Evolutionary conservation across 192 early-diverging fungal species (phyloP).

Genomic region (Phycomyces nitens): DNA sequence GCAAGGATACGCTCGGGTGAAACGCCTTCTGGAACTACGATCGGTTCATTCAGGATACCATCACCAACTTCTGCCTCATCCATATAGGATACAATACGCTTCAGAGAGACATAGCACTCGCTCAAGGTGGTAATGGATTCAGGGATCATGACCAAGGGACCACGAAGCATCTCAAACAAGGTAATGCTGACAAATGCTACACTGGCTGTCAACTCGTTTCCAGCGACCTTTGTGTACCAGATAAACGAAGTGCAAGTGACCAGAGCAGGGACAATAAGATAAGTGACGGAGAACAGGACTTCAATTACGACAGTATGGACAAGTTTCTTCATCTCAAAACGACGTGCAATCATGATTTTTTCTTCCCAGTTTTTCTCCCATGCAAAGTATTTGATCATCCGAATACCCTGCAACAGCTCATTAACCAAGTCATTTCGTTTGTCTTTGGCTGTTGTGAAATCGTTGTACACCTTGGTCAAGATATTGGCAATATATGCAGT

Average conservation of each 20-base stretch:
- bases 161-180: slow-evolving; percentile 56
- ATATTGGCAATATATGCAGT: slow-evolving; percentile 51
- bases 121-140: slow-evolving; percentile 52
- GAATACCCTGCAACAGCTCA: slow-evolving; percentile 70
- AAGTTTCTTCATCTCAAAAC: slow-evolving; percentile 19
- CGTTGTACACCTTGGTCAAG: slow-evolving; percentile 48
- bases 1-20: neutral
- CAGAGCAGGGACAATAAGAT: slow-evolving; percentile 44
- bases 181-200: slow-evolving; percentile 62
- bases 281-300: slow-evolving; percentile 33
- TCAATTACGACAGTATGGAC: slow-evolving; percentile 15
- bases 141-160: slow-evolving; percentile 50
- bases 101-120: slow-evolving; percentile 52
- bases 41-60: neutral
- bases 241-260: slow-evolving; percentile 58
- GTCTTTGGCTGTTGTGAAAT: slow-evolving; percentile 61
- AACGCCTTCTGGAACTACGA: slow-evolving; percentile 1
- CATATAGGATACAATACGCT: slow-evolving; percentile 43
- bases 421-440: slow-evolving; percentile 73
- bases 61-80: slow-evolving; percentile 25
- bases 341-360: slow-evolving; percentile 51
- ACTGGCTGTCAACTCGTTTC: slow-evolving; percentile 42
- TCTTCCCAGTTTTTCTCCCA: slow-evolving; percentile 73
- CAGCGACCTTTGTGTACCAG: slow-evolving; percentile 49
- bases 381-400: slow-evolving; percentile 89